phyloP scores from a whole-genome alignment of 2,329 filamentous ascomycete genomes.

The Colletotrichum spaethianum region DNA sequence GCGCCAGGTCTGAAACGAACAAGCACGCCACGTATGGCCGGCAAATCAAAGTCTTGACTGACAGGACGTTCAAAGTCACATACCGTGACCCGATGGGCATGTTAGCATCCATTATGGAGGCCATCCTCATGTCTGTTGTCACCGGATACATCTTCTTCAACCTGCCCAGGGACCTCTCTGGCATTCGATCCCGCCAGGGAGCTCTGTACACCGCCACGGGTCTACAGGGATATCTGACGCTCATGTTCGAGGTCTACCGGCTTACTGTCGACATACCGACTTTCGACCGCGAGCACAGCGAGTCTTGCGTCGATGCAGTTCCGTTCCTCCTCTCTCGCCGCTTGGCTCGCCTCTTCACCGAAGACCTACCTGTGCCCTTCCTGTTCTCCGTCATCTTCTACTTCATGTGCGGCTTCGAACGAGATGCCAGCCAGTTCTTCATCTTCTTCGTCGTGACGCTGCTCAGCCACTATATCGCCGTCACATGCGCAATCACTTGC shows the following conservation, averaged over 20 bases:
- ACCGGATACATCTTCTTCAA: conserved; percentile 81
- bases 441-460: conserved; percentile 79
- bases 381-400: conserved; percentile 81
- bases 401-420: conserved; percentile 83
- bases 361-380: conserved; percentile 81
- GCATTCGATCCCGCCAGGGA: conserved; percentile 81
- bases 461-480: conserved; percentile 80
- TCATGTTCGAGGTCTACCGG: conserved; percentile 83
- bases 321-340: conserved; percentile 80
- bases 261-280: conserved; percentile 81
- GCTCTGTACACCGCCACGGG: conserved; percentile 80
- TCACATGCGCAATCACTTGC: conserved; percentile 79
- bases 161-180: conserved; percentile 75
- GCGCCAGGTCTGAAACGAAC: conserved; percentile 43
- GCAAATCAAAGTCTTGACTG: conserved; percentile 76
- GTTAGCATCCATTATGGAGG: conserved; percentile 78
- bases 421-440: conserved; percentile 75
- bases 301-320: conserved; percentile 78
- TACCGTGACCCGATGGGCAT: conserved; percentile 85
- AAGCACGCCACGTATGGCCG: conserved; percentile 71
- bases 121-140: conserved; percentile 78
- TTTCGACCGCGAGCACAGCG: conserved; percentile 82
- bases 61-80: conserved; percentile 79
- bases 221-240: conserved; percentile 82
- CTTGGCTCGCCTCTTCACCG: conserved; percentile 76